Conservation (phyloP, 371 early-diverging fungal species). For the Apophysomyces elegans region DNA sequence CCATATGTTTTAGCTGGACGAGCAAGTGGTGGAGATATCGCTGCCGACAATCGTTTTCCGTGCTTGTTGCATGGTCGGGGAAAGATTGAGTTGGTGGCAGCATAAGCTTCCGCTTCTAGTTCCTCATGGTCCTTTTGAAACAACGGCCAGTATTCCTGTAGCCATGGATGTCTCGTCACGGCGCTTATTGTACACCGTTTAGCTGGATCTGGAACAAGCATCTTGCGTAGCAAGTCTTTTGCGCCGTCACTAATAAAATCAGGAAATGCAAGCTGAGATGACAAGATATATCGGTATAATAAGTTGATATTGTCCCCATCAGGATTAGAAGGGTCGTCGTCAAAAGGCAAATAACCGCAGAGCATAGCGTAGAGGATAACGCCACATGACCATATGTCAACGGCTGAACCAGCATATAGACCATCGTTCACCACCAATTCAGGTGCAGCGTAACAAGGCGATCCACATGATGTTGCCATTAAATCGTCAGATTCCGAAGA, state of each 20-base stretch:
- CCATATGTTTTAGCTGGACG: constrained; percentile 23
- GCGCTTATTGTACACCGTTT: constrained; percentile 54
- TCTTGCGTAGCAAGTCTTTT: constrained; percentile 52
- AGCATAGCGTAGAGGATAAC: constrained; percentile 87
- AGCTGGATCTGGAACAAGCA: constrained; percentile 64
- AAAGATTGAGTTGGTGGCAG: constrained; percentile 11
- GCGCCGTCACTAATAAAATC: constrained; percentile 54
- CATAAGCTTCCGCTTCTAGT: constrained; percentile 19
- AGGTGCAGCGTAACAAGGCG: constrained; percentile 98
- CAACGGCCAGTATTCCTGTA: constrained; percentile 13
- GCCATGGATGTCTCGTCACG: constrained; percentile 55
- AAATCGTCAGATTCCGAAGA: constrained; percentile 65
- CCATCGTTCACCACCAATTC: constrained; percentile 94
- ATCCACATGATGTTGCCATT: constrained; percentile 92
- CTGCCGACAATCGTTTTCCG: neutral
- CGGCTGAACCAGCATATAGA: constrained; percentile 95
- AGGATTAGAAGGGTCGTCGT: constrained; percentile 81
- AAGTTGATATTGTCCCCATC: constrained; percentile 69
- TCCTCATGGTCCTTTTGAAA: constrained; percentile 17
- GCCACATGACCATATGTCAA: constrained; percentile 96
- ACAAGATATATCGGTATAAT: constrained; percentile 69
- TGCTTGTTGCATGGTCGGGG: constrained; percentile 11
- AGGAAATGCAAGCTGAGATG: constrained; percentile 62
- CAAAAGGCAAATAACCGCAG: constrained; percentile 83
- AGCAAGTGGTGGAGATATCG: neutral